These are phyloP conservation scores for Rhizopogon vinicolor DNA, from an alignment of 768 basidiomycete genomes.

Conservation along the genomic window DNA sequence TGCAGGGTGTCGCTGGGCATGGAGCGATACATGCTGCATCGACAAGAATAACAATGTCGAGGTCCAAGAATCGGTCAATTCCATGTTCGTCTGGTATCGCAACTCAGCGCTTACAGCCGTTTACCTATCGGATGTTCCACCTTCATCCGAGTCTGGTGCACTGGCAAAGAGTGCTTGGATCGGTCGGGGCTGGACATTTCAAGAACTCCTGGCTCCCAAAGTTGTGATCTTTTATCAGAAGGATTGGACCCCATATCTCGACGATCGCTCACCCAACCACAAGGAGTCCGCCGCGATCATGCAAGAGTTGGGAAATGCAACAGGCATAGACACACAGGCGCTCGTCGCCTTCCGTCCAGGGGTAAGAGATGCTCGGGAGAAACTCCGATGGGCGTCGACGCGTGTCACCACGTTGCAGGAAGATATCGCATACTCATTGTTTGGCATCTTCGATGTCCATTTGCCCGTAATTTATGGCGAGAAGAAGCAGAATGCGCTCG, in stretches of 20 bases:
- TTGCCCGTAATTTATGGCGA: not conserved
- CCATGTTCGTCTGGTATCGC: constrained; percentile 27
- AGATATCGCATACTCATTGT: constrained; percentile 1
- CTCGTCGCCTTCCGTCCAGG: not conserved
- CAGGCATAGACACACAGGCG: not conserved
- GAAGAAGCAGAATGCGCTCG: not conserved
- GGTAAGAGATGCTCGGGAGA: not conserved
- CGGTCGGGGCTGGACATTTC: constrained; percentile 18
- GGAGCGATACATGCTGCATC: constrained; percentile 25
- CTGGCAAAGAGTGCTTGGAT: constrained; percentile 20
- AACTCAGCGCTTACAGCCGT: constrained; percentile 20
- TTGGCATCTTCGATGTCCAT: constrained; percentile 1
- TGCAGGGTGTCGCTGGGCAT: constrained; percentile 19
- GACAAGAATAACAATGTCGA: constrained; percentile 25
- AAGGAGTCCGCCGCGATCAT: not conserved
- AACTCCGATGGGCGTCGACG: not conserved
- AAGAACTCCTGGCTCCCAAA: constrained; percentile 22
- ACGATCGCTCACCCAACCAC: not conserved
- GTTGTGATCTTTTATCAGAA: constrained; percentile 17
- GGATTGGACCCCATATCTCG: constrained; percentile 15
- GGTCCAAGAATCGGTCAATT: constrained; percentile 23
- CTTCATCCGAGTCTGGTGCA: constrained; percentile 10
- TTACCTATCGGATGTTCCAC: constrained; percentile 16
- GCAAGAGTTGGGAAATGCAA: not conserved
- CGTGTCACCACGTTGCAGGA: not conserved